These are phyloP conservation scores for Clonostachys chloroleuca DNA, from an alignment of 2,329 filamentous ascomycete species.

Conservation along the genomic window DNA sequence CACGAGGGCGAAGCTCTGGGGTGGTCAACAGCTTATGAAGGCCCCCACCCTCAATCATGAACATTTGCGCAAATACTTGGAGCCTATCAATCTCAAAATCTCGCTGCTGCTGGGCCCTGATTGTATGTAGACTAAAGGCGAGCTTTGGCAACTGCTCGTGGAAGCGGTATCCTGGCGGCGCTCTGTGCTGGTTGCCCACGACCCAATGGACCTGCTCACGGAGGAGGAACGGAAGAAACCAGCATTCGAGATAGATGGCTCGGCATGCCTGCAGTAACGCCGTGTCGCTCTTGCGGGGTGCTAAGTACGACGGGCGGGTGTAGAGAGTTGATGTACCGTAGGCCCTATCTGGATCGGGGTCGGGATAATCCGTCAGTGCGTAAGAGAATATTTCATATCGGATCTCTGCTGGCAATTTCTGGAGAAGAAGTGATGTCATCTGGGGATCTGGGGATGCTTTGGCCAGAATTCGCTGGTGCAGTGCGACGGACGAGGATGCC, in stretches of 20 bases:
- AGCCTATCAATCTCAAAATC: conserved; percentile 19
- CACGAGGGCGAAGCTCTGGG: conserved; percentile 21
- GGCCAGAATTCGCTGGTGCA: too few species aligned
- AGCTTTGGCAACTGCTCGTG: too few species aligned
- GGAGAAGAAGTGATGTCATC: too few species aligned
- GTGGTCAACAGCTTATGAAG: conserved; percentile 17
- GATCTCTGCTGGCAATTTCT: conserved; percentile 38
- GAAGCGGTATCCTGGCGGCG: conserved; percentile 15
- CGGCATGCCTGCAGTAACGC: conserved; percentile 36
- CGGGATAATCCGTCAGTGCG: conserved; percentile 29
- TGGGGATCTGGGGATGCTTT: too few species aligned
- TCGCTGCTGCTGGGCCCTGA: too few species aligned
- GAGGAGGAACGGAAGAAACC: conserved; percentile 32
- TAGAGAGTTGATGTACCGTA: conserved; percentile 27
- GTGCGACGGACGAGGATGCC: too few species aligned
- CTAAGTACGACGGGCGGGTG: conserved; percentile 32
- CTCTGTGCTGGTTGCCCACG: conserved; percentile 16
- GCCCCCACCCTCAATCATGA: conserved; percentile 20
- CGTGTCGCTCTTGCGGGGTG: conserved; percentile 25
- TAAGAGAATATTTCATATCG: conserved; percentile 39
- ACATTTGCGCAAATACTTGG: conserved; percentile 37
- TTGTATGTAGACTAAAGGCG: too few species aligned
- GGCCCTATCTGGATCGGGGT: conserved; percentile 12
- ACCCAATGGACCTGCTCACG: conserved; percentile 31
- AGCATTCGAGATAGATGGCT: conserved; percentile 31